phyloP scores from a whole-genome alignment of 2,329 filamentous ascomycete genomes.

The Trichoderma citrinoviride region DNA sequence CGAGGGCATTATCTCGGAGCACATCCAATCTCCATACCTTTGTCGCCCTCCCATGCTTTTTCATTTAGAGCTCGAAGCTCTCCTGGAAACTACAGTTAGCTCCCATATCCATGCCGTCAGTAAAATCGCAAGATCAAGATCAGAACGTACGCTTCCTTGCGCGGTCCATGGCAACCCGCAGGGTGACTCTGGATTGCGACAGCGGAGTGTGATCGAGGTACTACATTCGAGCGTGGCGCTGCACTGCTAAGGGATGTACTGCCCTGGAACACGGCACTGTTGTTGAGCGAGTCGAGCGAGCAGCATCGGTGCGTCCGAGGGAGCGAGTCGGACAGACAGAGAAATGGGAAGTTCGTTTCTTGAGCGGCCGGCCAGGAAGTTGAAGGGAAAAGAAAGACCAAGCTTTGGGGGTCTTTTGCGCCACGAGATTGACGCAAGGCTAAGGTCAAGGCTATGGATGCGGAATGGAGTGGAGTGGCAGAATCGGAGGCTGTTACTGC shows the following conservation, averaged over 20 bases:
- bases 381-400: conserved; percentile 10
- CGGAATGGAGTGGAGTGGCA: background rate
- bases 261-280: conserved; percentile 37
- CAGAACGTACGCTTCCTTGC: conserved; percentile 54
- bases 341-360: background rate
- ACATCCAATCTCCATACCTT: conserved; percentile 52
- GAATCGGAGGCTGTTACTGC: too few relatives aligned
- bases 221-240: conserved; percentile 46
- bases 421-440: conserved; percentile 16
- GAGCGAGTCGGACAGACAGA: conserved; percentile 28
- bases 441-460: background rate
- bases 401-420: conserved; percentile 7
- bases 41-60: conserved; percentile 84
- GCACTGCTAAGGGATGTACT: conserved; percentile 44
- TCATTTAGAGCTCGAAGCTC: conserved; percentile 87
- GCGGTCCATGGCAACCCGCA: conserved; percentile 58
- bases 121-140: background rate
- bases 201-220: conserved; percentile 29
- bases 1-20: background rate
- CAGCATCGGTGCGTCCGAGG: conserved; percentile 41
- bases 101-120: background rate
- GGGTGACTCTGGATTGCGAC: conserved; percentile 26
- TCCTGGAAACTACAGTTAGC: conserved; percentile 51
- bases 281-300: conserved; percentile 38
- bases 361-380: conserved; percentile 9